These are phyloP conservation scores for Rubia peregrina DNA, from an alignment of 305 asterid genomes.

Conservation along the genomic window DNA sequence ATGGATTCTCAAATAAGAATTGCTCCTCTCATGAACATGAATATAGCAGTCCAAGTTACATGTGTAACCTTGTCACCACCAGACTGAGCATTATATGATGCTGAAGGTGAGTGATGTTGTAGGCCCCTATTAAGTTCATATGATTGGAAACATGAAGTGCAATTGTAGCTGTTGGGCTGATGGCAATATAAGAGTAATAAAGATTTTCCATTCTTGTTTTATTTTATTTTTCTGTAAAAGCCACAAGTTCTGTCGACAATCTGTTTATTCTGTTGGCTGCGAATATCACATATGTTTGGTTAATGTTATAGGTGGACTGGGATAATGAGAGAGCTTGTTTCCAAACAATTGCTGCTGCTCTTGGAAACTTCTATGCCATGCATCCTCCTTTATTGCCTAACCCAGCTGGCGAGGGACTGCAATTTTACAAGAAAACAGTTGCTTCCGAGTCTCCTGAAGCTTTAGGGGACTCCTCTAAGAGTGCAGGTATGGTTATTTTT, in stretches of 20 bases:
- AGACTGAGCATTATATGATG: background rate
- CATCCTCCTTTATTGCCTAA: slow-evolving; percentile 95
- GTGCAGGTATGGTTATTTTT: slow-evolving; percentile 34
- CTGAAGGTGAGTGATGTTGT: background rate
- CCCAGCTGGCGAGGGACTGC: slow-evolving; percentile 69
- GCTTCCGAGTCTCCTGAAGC: slow-evolving; percentile 32
- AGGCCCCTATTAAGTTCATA: background rate
- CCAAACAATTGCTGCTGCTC: slow-evolving; percentile 90
- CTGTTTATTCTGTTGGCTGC: slow-evolving; percentile 7
- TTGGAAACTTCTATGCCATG: slow-evolving; percentile 82
- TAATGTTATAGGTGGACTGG: slow-evolving; percentile 70
- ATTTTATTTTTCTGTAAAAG: background rate
- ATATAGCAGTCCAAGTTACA: background rate
- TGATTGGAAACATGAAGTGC: slow-evolving; percentile 5
- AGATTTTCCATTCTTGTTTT: background rate
- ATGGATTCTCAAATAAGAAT: background rate
- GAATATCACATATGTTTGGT: slow-evolving; percentile 16
- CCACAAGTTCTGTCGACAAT: background rate
- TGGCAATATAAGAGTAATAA: background rate
- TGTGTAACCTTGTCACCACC: background rate
- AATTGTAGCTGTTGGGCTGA: background rate
- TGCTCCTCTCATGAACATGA: background rate
- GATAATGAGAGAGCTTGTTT: slow-evolving; percentile 78
- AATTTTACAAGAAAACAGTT: slow-evolving; percentile 50
- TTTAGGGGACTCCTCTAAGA: slow-evolving; percentile 29